Evolutionary conservation across 2,329 filamentous ascomycete species (phyloP), one percentile per base, ranked within the genome.

Genomic region (Colletotrichum somersetense): DNA sequence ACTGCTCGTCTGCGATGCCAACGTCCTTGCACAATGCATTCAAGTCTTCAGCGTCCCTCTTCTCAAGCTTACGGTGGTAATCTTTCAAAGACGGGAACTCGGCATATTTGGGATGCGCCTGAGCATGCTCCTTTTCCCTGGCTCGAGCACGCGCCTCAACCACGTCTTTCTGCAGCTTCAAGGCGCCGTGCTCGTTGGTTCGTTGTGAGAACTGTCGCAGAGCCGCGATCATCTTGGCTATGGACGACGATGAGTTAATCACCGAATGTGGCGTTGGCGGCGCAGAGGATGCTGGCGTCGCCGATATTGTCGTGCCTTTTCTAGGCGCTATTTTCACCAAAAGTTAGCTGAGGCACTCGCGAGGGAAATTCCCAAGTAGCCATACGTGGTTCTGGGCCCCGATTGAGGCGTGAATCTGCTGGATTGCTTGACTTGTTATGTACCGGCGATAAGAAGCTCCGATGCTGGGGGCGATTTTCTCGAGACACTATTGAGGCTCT

Each of bases 11-110:
- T 55, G 66, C 66, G 3, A 42, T 20, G 5, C 46, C 30, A 18
- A 55, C 38, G 8, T 69, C 59, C 23, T 50, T 64, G 8, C 46
- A 18, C 20, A 72, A 50, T n/a, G 30, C 59, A 38, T 42, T 14
- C 12, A 72, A 40, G 14, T 72, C 66, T 2, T 59, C 69, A 11
- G 30, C 4, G 18, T 72, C 69, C 30, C 46, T 72, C 55, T 61
- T 69, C 55, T 70, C 59, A 16, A 46, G 16, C 66, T 61, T 69
- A 7, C 30, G 59, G 33, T 69, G 66, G 16, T 35, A 30, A 7
- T 69, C 66, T 23, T 26, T 72, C 40, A 72, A 26, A 18, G 69
- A 69, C 6, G 69, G 69, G 23, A 69, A 72, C n/a, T 72, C 69
- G 14, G 30, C 38, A 50, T 69, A 72, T 38, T 57, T 72, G 35